phyloP scores from a whole-genome alignment of 202 grass and related monocot genomes.

The Panicum hallii region DNA sequence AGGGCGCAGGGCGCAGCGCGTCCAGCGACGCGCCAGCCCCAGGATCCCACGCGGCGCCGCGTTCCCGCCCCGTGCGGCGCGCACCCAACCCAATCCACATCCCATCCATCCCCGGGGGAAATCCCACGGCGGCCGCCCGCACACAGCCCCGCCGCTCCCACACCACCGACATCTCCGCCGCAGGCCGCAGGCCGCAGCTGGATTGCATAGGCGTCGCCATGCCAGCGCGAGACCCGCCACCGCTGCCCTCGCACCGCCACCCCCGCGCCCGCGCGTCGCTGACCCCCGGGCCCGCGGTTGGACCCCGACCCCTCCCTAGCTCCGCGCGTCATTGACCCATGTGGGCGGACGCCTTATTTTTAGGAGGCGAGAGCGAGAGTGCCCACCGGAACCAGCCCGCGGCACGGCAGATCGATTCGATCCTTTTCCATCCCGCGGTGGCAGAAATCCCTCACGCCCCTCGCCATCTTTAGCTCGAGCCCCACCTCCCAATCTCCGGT shows the following conservation, averaged over 20 bases:
- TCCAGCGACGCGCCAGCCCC: no score
- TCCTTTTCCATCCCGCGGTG: background rate
- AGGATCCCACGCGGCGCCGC: no score
- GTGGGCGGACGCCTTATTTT: background rate
- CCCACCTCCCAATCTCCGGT: constrained; percentile 18
- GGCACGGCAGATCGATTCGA: no score
- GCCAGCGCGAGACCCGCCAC: background rate
- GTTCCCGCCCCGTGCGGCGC: no score
- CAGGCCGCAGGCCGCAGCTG: background rate
- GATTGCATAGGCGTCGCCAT: background rate
- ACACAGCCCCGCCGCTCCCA: background rate
- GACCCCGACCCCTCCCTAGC: background rate
- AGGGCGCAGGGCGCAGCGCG: no score
- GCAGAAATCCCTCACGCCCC: background rate
- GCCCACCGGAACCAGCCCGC: background rate
- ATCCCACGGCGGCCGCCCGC: background rate
- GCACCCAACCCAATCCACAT: no score
- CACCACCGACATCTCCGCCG: background rate
- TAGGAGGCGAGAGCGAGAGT: background rate
- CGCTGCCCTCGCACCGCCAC: background rate
- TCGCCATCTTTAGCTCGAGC: constrained; percentile 42
- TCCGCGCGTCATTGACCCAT: constrained; percentile 14
- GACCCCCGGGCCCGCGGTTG: background rate
- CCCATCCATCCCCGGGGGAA: no score
- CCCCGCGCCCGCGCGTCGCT: background rate